Evolutionary conservation across 805 yeast species (phyloP).

Genomic region (Zygosaccharomyces gambellarensis): DNA sequence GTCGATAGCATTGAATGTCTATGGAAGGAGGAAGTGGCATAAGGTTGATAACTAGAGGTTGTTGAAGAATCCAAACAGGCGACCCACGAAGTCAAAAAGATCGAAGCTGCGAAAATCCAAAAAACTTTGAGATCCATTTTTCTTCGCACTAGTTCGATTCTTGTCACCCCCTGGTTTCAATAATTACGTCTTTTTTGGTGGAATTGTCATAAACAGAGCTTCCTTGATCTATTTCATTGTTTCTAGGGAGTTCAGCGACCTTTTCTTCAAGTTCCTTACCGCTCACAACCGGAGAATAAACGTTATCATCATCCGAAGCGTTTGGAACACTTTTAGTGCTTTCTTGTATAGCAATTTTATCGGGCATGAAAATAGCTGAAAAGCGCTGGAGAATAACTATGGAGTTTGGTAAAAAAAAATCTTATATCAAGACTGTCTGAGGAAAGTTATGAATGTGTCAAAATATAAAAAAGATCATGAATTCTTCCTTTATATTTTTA

Average conservation of each 20-base stretch:
- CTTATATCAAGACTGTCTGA: background rate
- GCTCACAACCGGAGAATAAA: background rate
- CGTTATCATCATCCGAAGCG: background rate
- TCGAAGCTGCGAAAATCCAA: constrained; percentile 19
- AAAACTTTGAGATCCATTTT: constrained; percentile 17
- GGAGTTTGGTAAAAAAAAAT: background rate
- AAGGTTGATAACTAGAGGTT: constrained; percentile 35
- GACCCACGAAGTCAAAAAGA: constrained; percentile 30
- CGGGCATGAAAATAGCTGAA: background rate
- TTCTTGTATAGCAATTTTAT: background rate
- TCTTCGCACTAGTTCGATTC: constrained; percentile 27
- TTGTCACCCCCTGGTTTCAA: constrained; percentile 23
- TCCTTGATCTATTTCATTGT: background rate
- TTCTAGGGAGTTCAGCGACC: background rate
- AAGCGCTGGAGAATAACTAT: background rate
- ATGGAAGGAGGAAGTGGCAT: constrained; percentile 39
- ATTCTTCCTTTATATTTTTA: background rate
- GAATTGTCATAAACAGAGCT: background rate
- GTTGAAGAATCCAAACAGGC: constrained; percentile 32
- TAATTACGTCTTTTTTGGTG: constrained; percentile 1
- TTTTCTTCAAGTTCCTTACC: background rate
- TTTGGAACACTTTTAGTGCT: background rate
- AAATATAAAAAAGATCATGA: background rate
- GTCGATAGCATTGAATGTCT: constrained; percentile 40
- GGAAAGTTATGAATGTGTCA: background rate